Evolutionary conservation across 345 rosid species (phyloP).

Genomic region (Populus tremula): DNA sequence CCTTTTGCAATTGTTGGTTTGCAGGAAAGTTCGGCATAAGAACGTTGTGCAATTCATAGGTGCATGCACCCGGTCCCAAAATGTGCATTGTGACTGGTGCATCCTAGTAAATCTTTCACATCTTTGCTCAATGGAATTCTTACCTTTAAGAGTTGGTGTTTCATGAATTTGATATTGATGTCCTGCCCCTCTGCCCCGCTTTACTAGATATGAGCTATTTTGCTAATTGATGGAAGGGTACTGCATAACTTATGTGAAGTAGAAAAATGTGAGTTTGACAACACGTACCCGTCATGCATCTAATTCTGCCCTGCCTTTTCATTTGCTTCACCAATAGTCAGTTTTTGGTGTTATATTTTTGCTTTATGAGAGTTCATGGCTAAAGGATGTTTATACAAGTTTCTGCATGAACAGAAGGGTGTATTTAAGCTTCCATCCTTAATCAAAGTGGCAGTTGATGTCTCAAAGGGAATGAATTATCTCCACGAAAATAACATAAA

Average conservation of each 20-base stretch:
- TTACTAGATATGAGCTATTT: conserved; percentile 12
- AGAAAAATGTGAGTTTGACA: conserved; percentile 14
- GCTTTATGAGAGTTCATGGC: conserved; percentile 83
- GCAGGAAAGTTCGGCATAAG: conserved; percentile 90
- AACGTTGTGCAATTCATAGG: conserved; percentile 94
- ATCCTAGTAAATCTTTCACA: conserved; percentile 12
- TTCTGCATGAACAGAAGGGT: conserved; percentile 80
- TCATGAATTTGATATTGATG: conserved; percentile 1
- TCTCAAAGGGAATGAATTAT: conserved; percentile 95
- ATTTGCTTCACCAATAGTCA: conserved; percentile 12
- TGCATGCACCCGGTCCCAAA: conserved; percentile 84
- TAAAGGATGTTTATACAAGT: conserved; percentile 81
- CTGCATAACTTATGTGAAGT: conserved; percentile 8
- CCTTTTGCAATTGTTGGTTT: conserved; percentile 10
- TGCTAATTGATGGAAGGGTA: conserved; percentile 19
- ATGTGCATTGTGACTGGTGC: conserved; percentile 93
- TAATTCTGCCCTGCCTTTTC: background rate
- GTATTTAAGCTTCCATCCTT: conserved; percentile 71
- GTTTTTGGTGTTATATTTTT: conserved; percentile 21
- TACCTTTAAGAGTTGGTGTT: background rate
- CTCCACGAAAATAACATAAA: conserved; percentile 93
- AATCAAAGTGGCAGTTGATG: conserved; percentile 79
- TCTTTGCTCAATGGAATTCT: background rate
- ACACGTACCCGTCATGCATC: conserved; percentile 4
- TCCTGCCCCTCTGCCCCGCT: background rate